Evolutionary conservation across 352 stramenopile genomes (phyloP), one percentile per base, ranked within the genome.

Genomic region (Bremia lactucae): DNA sequence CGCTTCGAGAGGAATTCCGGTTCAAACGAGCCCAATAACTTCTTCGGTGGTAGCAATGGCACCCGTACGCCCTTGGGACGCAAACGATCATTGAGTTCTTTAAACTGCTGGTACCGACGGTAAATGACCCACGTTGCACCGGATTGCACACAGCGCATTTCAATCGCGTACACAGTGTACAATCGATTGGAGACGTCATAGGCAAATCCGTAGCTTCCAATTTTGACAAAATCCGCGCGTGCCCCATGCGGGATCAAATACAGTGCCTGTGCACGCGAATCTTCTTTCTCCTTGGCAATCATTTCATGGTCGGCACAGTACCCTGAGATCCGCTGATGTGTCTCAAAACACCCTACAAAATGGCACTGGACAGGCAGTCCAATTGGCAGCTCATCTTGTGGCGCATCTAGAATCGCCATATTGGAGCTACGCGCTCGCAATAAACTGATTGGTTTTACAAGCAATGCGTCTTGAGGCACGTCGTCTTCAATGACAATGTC

Each of bases 31-130:
- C 80, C 80, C 22, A 92, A 58, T 13, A 92, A 61, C 44, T 92
- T 92, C 58, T 89, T 89, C 3, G 80, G 80, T 26, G 80, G 80
- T 8, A 92, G 49, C 26, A 85, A 52, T 9, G 77, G 80, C 14
- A 87, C 68, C n/a, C 76, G 71, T 7, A 90, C 65, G 4, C 77
- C 79, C 40, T 82, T 49, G 3, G 63, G 59, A 22, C 62, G 72
- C 16, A 93, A 49, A 13, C 60, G 45, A 25, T 89, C 76, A 44
- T 84, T 79, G 19, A 92, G 42, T 31, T 75, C 56, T 46, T 84
- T 88, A 54, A 92, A 92, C 42, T 88, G 77, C 43, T 86, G 77
- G 36, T 92, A 92, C 14, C 80, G 61, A 13, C 80, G 73, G 46
- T 90, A 93, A 36, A 91, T 86, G 19, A 81, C 52, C 81, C 78